phyloP scores from a whole-genome alignment of 2,329 filamentous ascomycete genomes.

The Hypoxylon sp. region DNA sequence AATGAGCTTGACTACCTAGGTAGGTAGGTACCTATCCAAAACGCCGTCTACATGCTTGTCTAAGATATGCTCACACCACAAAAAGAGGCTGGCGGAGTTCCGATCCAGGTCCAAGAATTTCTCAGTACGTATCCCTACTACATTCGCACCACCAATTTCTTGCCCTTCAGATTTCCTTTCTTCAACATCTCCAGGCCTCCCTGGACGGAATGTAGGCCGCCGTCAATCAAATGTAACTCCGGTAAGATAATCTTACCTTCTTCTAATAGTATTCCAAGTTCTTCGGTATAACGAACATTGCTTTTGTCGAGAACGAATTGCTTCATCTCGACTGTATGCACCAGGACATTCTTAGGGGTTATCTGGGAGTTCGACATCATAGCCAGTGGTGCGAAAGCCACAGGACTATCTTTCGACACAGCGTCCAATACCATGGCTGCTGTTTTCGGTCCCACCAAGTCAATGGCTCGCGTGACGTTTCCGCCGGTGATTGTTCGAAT shows the following conservation, averaged over 20 bases:
- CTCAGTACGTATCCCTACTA: conserved; percentile 11
- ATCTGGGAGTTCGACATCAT: conserved; percentile 52
- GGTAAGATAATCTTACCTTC: conserved; percentile 51
- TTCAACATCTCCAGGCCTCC: conserved; percentile 55
- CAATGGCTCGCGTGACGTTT: conserved; percentile 55
- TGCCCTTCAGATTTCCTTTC: conserved; percentile 54
- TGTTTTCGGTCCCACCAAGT: conserved; percentile 57
- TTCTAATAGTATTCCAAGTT: conserved; percentile 54
- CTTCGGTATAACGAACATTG: conserved; percentile 50
- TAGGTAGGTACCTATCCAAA: not conserved
- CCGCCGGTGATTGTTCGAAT: conserved; percentile 49
- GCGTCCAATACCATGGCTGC: conserved; percentile 51
- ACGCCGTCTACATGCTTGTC: conserved; percentile 27
- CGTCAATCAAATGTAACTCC: conserved; percentile 53
- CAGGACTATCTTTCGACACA: conserved; percentile 47
- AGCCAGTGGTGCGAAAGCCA: conserved; percentile 56
- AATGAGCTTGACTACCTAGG: not conserved
- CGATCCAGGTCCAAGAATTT: not conserved
- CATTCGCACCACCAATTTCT: conserved; percentile 55
- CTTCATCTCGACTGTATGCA: conserved; percentile 59
- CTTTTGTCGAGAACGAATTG: conserved; percentile 55
- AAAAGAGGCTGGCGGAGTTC: not conserved
- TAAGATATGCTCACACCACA: conserved; percentile 6
- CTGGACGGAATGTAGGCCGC: conserved; percentile 54
- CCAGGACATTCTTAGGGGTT: conserved; percentile 52